phyloP scores from a whole-genome alignment of 2,329 filamentous ascomycete species.

The Paecilomyces sp. region DNA sequence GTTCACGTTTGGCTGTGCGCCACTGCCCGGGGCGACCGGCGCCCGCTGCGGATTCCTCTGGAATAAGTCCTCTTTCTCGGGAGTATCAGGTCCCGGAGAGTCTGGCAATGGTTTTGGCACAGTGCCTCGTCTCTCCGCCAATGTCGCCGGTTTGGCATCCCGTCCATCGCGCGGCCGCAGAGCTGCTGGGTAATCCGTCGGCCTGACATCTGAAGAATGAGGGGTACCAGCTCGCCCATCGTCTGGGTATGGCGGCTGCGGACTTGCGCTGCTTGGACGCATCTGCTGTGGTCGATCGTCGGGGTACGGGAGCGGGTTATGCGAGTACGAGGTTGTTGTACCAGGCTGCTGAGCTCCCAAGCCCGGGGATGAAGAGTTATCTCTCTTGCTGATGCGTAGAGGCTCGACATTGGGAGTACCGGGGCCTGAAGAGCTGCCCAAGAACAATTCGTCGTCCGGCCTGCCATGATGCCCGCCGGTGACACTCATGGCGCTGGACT shows the following conservation, averaged over 20 bases:
- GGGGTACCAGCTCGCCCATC: slow-evolving; percentile 17
- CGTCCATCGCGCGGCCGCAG: slow-evolving; percentile 40
- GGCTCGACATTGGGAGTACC: slow-evolving; percentile 78
- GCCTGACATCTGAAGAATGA: slow-evolving; percentile 18
- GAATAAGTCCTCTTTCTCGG: slow-evolving; percentile 74
- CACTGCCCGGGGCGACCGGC: slow-evolving; percentile 24
- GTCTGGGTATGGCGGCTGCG: slow-evolving; percentile 28
- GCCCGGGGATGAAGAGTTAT: slow-evolving; percentile 52
- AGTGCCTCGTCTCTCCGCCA: slow-evolving; percentile 78
- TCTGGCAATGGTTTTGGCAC: slow-evolving; percentile 72
- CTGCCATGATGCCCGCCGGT: slow-evolving; percentile 51
- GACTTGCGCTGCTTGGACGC: slow-evolving; percentile 23
- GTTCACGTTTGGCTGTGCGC: slow-evolving; percentile 19
- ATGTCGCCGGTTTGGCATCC: slow-evolving; percentile 49
- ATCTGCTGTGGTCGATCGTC: slow-evolving; percentile 49
- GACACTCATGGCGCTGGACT: slow-evolving; percentile 34
- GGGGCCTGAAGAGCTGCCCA: slow-evolving; percentile 44
- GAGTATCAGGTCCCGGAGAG: slow-evolving; percentile 67
- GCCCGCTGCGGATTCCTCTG: slow-evolving; percentile 50
- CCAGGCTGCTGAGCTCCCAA: slow-evolving; percentile 33
- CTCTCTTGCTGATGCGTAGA: slow-evolving; percentile 75
- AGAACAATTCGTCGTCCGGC: slow-evolving; percentile 77
- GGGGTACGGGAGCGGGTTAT: slow-evolving; percentile 64
- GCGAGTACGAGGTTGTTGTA: slow-evolving; percentile 60
- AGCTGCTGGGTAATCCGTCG: slow-evolving; percentile 31